Conservation (phyloP, 208 protist genomes). For the Leishmania gerbilli region DNA sequence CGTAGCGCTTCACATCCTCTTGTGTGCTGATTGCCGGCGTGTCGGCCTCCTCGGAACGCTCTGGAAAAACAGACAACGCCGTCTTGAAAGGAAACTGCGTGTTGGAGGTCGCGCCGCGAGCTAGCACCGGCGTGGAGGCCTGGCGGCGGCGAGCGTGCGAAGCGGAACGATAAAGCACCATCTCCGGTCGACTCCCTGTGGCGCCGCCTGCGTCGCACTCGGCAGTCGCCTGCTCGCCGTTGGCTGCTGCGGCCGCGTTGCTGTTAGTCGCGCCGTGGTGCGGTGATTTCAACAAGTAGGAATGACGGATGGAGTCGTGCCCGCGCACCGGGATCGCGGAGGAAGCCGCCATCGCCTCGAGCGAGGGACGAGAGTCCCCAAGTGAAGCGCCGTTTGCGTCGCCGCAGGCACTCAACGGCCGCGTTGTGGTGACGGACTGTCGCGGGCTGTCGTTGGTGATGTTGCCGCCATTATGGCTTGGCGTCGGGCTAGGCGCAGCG, state of each 20-base stretch:
- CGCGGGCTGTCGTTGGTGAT: slow-evolving; percentile 14
- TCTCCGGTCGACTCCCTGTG: background rate
- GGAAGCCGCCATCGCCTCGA: background rate
- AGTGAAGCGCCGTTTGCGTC: background rate
- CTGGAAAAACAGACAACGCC: slow-evolving; percentile 7
- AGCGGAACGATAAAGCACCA: background rate
- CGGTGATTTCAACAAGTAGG: slow-evolving; percentile 4
- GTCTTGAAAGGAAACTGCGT: slow-evolving; percentile 10
- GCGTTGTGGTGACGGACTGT: background rate
- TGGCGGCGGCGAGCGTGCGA: slow-evolving; percentile 15
- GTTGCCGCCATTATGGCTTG: background rate
- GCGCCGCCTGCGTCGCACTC: background rate
- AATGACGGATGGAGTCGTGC: slow-evolving; percentile 16
- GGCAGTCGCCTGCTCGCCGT: background rate
- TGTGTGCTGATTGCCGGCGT: slow-evolving; percentile 9
- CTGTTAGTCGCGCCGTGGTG: background rate
- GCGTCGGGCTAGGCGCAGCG: background rate
- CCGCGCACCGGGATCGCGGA: background rate
- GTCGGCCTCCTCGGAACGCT: background rate
- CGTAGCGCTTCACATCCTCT: slow-evolving; percentile 37
- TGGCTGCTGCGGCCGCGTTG: background rate
- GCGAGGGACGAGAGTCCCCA: background rate
- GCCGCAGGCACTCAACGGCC: background rate
- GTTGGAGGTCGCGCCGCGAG: background rate
- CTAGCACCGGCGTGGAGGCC: slow-evolving; percentile 4